Conservation (phyloP, 352 stramenopile species). For the Globisporangium spiculum region DNA sequence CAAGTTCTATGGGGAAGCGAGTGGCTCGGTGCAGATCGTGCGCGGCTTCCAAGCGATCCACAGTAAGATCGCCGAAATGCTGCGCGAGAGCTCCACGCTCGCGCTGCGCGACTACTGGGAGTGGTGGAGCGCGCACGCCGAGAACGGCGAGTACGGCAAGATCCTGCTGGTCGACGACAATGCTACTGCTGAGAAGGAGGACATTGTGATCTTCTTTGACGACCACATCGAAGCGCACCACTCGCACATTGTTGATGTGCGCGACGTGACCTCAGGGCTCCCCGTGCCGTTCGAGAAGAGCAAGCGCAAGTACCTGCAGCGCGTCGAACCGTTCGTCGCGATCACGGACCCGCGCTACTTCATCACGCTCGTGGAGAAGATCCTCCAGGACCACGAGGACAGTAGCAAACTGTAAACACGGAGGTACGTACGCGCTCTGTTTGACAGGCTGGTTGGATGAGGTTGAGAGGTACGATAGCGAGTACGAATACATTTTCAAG, state of each 20-base stretch:
- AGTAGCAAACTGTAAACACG: conserved; percentile 3
- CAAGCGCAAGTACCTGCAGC: conserved; percentile 55
- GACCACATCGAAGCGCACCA: conserved; percentile 77
- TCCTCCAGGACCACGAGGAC: conserved; percentile 19
- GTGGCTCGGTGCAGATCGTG: conserved; percentile 39
- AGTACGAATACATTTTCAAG: not conserved
- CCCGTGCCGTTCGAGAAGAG: conserved; percentile 57
- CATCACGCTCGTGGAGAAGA: conserved; percentile 43
- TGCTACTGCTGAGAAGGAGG: conserved; percentile 13
- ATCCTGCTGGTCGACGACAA: conserved; percentile 48
- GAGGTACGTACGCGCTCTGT: no score
- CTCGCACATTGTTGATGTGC: conserved; percentile 80
- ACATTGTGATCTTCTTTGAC: conserved; percentile 63
- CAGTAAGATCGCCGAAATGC: conserved; percentile 32
- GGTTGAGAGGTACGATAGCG: not conserved
- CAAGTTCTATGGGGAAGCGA: conserved; percentile 35
- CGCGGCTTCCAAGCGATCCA: conserved; percentile 57
- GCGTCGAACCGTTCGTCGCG: conserved; percentile 76
- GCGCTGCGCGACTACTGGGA: conserved; percentile 84
- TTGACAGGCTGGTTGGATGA: not conserved
- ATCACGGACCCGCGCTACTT: conserved; percentile 82
- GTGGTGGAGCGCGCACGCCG: conserved; percentile 81
- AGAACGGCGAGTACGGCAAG: conserved; percentile 75
- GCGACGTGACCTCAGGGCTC: conserved; percentile 41
- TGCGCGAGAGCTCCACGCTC: conserved; percentile 35